Evolutionary conservation across 345 rosid genomes (phyloP), one percentile per base, ranked within the genome.

Genomic region (Rhizophora mangle): DNA sequence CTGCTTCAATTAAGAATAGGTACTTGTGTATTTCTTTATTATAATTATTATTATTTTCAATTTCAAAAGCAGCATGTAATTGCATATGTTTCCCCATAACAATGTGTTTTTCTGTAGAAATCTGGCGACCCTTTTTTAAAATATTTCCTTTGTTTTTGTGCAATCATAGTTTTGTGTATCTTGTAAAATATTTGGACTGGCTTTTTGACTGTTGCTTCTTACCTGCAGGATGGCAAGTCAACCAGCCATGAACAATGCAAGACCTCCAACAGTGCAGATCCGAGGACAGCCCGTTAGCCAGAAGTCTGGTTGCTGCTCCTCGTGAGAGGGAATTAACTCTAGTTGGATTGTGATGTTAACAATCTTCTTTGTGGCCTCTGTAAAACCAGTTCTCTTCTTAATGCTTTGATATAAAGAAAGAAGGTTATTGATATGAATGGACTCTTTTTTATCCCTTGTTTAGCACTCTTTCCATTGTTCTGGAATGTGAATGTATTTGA

Each of bases 1-100:
- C 96, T 26, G 76, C 92, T 70, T 71, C 88, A 66, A 89, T 89
- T 73, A 87, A 89, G 83, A 85, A 87, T 65, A 87, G 96, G 96
- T 71, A 30, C n/a, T 13, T 9, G 1, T 54, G 13, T 2, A 22
- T 22, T 9, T 26, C 15, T 20, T 54, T 24, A 24, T 24, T 24
- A 24, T 24, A 0, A 24, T 24, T 24, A 24, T 24, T 24, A 24
- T 24, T 24, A 24, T 20, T 6, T 20, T 13, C 7, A 54, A 6
- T 20, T 0, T 24, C 1, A 21, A 21, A 55, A 7, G 27, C 3
- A 55, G 24, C 10, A 9, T 22, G 24, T 26, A 21, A 55, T 22
- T n/a, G 15, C 27, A 2, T 7, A 8, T 22, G 15, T 9, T n/a
- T 43, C 59, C 0, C 59, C 27, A 55, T 55, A 21, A 24, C 3